A percentile compares a stretch with the other conserved stretches of the same genome.
phyloP scores from a whole-genome alignment of 495 filamentous ascomycete species.

The Penicillium paxilli region DNA sequence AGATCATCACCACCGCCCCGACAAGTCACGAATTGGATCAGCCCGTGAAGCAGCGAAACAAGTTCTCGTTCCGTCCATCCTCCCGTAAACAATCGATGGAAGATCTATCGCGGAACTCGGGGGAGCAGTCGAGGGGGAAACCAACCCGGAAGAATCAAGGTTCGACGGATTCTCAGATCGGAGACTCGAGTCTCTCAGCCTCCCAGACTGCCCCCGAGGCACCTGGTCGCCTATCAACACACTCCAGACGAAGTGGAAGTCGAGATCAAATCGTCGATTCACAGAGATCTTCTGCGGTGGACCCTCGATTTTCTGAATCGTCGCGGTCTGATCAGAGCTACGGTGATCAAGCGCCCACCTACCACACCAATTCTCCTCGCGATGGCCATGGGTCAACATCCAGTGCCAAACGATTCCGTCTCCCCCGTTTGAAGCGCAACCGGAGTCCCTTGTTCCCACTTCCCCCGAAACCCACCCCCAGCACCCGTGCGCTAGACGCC shows the following conservation, averaged over 20 bases:
- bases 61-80: constrained; percentile 31
- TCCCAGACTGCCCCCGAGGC: constrained; percentile 68
- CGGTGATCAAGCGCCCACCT: constrained; percentile 67
- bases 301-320: constrained; percentile 81
- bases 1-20: constrained; percentile 92
- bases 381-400: constrained; percentile 38
- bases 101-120: constrained; percentile 24
- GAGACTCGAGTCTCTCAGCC: constrained; percentile 42
- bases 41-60: constrained; percentile 51
- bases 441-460: constrained; percentile 87
- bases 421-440: constrained; percentile 79
- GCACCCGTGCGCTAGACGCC: constrained; percentile 23
- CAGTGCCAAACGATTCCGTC: constrained; percentile 72
- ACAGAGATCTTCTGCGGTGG: constrained; percentile 64
- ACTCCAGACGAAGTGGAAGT: constrained; percentile 48
- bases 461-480: constrained; percentile 59
- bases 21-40: constrained; percentile 62
- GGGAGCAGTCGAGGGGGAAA: constrained; percentile 14
- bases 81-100: constrained; percentile 38
- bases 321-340: constrained; percentile 87
- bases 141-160: constrained; percentile 25
- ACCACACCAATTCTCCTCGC: constrained; percentile 26
- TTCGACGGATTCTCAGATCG: constrained; percentile 35
- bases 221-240: constrained; percentile 57
- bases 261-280: constrained; percentile 67